A percentile compares a stretch with the other conserved stretches of the same genome.
Evolutionary conservation across 495 filamentous ascomycete genomes (phyloP).

Genomic region (Aspergillus bridgeri): DNA sequence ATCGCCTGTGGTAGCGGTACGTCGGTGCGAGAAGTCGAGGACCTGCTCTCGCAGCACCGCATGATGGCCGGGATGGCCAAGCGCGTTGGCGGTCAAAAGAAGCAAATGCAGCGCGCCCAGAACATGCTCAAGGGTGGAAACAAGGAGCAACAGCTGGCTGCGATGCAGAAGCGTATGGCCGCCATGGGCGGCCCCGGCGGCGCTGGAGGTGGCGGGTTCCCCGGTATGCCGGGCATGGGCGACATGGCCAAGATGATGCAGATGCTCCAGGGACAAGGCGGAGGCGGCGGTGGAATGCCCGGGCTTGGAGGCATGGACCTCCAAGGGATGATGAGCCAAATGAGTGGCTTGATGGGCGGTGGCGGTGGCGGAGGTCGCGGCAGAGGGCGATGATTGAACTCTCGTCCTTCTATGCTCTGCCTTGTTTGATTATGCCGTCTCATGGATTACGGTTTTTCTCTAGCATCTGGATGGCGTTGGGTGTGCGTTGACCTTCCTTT

Average conservation of each 20-base stretch:
- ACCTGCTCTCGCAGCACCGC: slow-evolving; percentile 92
- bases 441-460: slow-evolving; percentile 5
- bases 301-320: slow-evolving; percentile 70
- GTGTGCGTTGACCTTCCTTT: slow-evolving; percentile 7
- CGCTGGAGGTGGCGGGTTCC: slow-evolving; percentile 45
- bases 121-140: slow-evolving; percentile 84
- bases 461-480: slow-evolving; percentile 19
- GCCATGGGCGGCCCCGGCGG: slow-evolving; percentile 70
- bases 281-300: slow-evolving; percentile 43
- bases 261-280: slow-evolving; percentile 55
- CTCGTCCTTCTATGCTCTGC: slow-evolving; percentile 1
- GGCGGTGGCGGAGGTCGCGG: slow-evolving; percentile 39
- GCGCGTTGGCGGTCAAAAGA: slow-evolving; percentile 94
- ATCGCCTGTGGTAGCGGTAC: slow-evolving; percentile 89
- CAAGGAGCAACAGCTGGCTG: slow-evolving; percentile 89
- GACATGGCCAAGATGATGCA: slow-evolving; percentile 85
- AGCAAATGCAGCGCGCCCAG: slow-evolving; percentile 93
- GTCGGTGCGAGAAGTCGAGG: slow-evolving; percentile 90
- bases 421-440: slow-evolving; percentile 4
- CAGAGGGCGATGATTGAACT: slow-evolving; percentile 33
- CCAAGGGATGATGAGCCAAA: slow-evolving; percentile 81
- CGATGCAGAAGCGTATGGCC: slow-evolving; percentile 93
- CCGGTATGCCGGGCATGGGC: slow-evolving; percentile 56
- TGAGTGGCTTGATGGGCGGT: slow-evolving; percentile 69
- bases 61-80: slow-evolving; percentile 99